Conservation (phyloP, 73 alveolate genomes). For the Tetrahymena thermophila region DNA sequence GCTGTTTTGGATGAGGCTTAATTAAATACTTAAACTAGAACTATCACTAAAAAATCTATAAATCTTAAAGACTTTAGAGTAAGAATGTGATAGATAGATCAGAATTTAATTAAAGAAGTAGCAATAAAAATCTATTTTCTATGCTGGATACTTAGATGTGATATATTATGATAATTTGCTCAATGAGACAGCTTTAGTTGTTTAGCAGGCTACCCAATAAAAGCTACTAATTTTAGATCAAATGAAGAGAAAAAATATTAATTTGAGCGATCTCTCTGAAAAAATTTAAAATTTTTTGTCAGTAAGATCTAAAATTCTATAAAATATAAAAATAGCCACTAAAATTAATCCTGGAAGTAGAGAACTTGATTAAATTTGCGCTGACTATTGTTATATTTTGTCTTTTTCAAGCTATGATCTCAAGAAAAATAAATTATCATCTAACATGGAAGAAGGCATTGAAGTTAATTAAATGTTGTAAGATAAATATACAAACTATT, state of each 20-base stretch:
- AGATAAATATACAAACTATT: background rate
- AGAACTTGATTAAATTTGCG: background rate
- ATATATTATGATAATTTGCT: background rate
- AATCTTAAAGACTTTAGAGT: background rate
- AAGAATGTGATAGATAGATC: background rate
- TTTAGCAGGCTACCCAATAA: background rate
- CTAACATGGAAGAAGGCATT: background rate
- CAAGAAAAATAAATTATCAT: background rate
- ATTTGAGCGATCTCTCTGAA: background rate
- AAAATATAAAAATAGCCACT: background rate
- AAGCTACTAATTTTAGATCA: background rate
- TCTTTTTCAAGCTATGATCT: background rate
- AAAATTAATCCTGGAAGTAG: background rate
- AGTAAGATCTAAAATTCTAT: background rate
- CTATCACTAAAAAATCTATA: background rate
- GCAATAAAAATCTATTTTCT: background rate
- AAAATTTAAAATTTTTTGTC: background rate
- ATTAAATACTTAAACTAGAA: background rate
- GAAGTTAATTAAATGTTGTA: background rate
- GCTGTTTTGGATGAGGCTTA: background rate
- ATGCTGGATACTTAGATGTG: background rate
- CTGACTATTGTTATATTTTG: background rate
- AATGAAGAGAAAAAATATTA: background rate
- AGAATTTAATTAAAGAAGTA: background rate
- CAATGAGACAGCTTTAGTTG: background rate